Percentiles rank a stretch among this genome's conserved stretches.
Conservation (phyloP, 2,329 filamentous ascomycete genomes). For the Diaporthe longicolla region DNA sequence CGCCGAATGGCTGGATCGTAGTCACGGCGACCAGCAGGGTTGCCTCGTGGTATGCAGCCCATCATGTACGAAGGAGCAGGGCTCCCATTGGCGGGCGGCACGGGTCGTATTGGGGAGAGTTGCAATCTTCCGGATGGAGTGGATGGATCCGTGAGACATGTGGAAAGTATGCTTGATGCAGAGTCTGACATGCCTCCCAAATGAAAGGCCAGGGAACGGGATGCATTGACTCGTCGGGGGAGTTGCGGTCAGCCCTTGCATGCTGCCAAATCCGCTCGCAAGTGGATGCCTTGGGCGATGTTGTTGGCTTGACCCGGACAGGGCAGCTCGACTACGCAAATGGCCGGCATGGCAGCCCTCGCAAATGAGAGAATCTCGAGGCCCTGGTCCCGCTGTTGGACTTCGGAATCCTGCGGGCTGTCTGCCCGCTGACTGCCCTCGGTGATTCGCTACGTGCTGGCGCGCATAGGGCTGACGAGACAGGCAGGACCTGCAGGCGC, state of each 20-base stretch:
- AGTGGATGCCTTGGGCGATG: neutral
- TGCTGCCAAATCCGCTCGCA: slow-evolving; percentile 22
- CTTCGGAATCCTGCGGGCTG: slow-evolving; percentile 1
- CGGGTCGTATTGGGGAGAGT: slow-evolving; percentile 40
- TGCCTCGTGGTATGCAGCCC: slow-evolving; percentile 35
- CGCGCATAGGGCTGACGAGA: slow-evolving; percentile 39
- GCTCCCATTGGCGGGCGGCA: slow-evolving; percentile 40
- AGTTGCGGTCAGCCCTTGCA: slow-evolving; percentile 41
- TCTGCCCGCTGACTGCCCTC: neutral
- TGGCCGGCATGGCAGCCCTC: neutral
- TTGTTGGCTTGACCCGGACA: slow-evolving; percentile 9
- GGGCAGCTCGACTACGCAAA: slow-evolving; percentile 1
- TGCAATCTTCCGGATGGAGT: slow-evolving; percentile 38
- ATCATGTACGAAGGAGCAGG: slow-evolving; percentile 16
- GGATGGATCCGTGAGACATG: slow-evolving; percentile 35
- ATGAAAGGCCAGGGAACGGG: slow-evolving; percentile 31
- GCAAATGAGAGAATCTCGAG: slow-evolving; percentile 25
- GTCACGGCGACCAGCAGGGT: slow-evolving; percentile 30
- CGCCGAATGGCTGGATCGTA: slow-evolving; percentile 25
- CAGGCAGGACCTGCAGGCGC: slow-evolving; percentile 36
- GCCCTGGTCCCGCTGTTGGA: slow-evolving; percentile 1
- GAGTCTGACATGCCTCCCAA: slow-evolving; percentile 37
- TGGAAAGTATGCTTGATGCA: slow-evolving; percentile 34
- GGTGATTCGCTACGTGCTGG: slow-evolving; percentile 15
- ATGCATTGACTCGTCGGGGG: slow-evolving; percentile 37